These are phyloP conservation scores for Tuber umbilicatum DNA, from an alignment of 495 filamentous ascomycete genomes.

Conservation along the genomic window DNA sequence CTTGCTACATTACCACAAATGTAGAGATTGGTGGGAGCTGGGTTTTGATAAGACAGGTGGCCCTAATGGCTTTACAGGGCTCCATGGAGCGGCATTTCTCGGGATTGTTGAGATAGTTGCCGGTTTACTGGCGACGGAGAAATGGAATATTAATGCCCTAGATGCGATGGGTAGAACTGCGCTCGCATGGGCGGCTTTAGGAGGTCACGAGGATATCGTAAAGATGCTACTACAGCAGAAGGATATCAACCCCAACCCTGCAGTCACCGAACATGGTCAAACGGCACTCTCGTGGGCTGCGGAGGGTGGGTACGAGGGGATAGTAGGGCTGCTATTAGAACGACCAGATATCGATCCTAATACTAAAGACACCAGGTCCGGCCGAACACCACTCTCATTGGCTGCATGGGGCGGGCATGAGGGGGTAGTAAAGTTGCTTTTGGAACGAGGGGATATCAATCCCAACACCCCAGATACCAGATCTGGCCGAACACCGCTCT, in stretches of 20 bases:
- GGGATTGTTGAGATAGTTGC: too few relatives aligned
- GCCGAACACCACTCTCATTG: too few relatives aligned
- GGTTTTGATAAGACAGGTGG: too few relatives aligned
- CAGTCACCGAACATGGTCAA: slow-evolving; percentile 7
- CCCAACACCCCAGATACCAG: neutral
- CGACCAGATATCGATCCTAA: slow-evolving; percentile 1
- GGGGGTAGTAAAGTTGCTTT: too few relatives aligned
- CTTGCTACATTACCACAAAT: too few relatives aligned
- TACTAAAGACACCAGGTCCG: too few relatives aligned
- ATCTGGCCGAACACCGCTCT: slow-evolving; percentile 33
- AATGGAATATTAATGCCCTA: neutral
- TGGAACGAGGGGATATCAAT: too few relatives aligned
- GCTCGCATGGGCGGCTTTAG: neutral
- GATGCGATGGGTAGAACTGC: neutral
- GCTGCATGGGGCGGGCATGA: too few relatives aligned
- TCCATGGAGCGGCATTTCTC: too few relatives aligned
- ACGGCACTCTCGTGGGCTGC: slow-evolving; percentile 41
- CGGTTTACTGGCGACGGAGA: too few relatives aligned
- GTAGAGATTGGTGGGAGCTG: too few relatives aligned
- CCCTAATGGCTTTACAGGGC: too few relatives aligned
- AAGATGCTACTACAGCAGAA: neutral
- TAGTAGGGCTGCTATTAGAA: slow-evolving; percentile 37
- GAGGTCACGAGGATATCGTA: neutral
- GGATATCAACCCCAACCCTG: slow-evolving; percentile 12
- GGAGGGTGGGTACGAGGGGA: slow-evolving; percentile 35